These are phyloP conservation scores for Morella rubra DNA, from an alignment of 306 rosid species.

Conservation along the genomic window DNA sequence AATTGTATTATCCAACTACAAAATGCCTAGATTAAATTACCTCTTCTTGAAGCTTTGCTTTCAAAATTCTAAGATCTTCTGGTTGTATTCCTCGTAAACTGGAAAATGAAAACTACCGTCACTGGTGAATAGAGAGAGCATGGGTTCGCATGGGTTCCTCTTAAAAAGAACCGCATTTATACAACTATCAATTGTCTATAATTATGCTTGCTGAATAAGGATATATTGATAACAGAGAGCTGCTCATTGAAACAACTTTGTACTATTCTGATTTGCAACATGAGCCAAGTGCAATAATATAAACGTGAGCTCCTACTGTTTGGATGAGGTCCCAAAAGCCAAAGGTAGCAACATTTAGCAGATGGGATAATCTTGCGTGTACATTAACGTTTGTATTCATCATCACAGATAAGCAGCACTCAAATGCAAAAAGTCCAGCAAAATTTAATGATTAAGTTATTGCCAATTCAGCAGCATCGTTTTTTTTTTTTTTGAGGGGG, in stretches of 20 bases:
- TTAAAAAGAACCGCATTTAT: slow-evolving; percentile 14
- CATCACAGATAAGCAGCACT: background rate
- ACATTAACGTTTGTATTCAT: background rate
- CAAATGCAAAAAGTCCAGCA: background rate
- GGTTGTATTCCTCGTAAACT: slow-evolving; percentile 71
- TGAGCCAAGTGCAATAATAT: background rate
- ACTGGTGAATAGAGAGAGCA: slow-evolving; percentile 12
- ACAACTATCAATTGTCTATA: background rate
- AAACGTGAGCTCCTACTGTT: background rate
- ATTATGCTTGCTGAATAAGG: background rate
- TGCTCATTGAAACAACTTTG: background rate
- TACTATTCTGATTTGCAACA: background rate
- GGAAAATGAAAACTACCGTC: slow-evolving; percentile 27
- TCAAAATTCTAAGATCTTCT: slow-evolving; percentile 75
- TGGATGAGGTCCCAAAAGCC: background rate
- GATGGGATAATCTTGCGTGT: background rate
- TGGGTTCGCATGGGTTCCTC: slow-evolving; percentile 26
- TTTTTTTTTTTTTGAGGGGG: too few relatives aligned
- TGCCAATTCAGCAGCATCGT: too few relatives aligned
- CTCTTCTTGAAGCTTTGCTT: slow-evolving; percentile 87
- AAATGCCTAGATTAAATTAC: slow-evolving; percentile 34
- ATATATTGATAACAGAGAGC: background rate
- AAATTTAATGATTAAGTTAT: too few relatives aligned
- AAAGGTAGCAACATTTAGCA: background rate
- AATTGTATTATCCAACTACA: background rate